A percentile compares a stretch with the other conserved stretches of the same genome.
Evolutionary conservation across 2,329 filamentous ascomycete genomes (phyloP).

Genomic region (Juglanconis juglandina): DNA sequence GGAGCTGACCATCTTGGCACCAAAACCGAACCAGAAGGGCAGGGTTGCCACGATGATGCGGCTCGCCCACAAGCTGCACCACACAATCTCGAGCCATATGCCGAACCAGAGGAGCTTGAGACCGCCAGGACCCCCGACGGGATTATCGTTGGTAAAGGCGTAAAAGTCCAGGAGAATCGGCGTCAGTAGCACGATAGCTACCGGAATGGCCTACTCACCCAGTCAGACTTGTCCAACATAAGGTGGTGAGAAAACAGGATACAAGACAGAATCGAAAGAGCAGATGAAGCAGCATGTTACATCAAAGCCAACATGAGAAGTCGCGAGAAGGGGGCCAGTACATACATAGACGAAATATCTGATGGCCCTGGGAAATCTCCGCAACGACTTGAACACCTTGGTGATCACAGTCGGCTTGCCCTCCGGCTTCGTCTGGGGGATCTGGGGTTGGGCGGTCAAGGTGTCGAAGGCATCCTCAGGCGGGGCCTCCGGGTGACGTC

Average conservation of each 20-base stretch:
- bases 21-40: slow-evolving; percentile 41
- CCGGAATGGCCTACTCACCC: slow-evolving; percentile 31
- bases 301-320: no score
- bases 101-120: slow-evolving; percentile 86
- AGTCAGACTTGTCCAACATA: background rate
- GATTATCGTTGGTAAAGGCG: slow-evolving; percentile 35
- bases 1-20: slow-evolving; percentile 72
- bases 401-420: slow-evolving; percentile 26
- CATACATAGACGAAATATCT: slow-evolving; percentile 47
- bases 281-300: background rate
- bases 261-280: background rate
- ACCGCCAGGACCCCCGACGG: slow-evolving; percentile 65
- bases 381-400: slow-evolving; percentile 40
- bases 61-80: slow-evolving; percentile 83
- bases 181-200: slow-evolving; percentile 41
- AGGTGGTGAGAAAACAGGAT: background rate
- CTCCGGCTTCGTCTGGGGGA: slow-evolving; percentile 16
- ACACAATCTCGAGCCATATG: slow-evolving; percentile 91
- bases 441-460: slow-evolving; percentile 21
- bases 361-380: slow-evolving; percentile 48
- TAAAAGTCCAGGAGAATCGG: slow-evolving; percentile 37
- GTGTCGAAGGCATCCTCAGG: slow-evolving; percentile 47
- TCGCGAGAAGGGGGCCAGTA: background rate
- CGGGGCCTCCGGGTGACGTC: slow-evolving; percentile 32
- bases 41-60: slow-evolving; percentile 51